Evolutionary conservation across 1,284 basidiomycete species (phyloP).

Genomic region (Melampsora americana): DNA sequence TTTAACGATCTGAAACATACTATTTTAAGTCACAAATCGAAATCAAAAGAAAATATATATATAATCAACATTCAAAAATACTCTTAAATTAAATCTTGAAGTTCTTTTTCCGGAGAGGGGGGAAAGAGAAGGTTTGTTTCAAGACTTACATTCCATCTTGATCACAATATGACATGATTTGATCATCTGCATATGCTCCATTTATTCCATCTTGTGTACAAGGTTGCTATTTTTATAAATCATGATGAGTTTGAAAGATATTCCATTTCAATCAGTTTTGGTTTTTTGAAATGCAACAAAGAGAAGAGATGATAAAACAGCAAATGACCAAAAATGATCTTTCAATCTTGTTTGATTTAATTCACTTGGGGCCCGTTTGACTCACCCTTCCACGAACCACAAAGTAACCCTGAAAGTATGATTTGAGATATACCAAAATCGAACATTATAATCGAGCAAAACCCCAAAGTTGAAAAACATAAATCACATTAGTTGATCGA

Average conservation of each 20-base stretch:
- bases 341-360: no score
- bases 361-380: neutral
- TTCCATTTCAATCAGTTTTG: neutral
- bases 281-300: neutral
- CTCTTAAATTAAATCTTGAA: neutral
- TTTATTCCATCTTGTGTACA: constrained; percentile 22
- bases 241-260: neutral
- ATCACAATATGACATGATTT: constrained; percentile 12
- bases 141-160: constrained; percentile 19
- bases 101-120: no score
- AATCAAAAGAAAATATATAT: neutral
- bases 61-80: neutral
- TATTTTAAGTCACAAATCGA: neutral
- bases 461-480: neutral
- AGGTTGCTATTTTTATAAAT: neutral
- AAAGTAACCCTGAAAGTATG: constrained; percentile 8
- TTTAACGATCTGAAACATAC: constrained; percentile 40
- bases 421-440: neutral
- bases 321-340: neutral
- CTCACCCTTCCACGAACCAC: constrained; percentile 29
- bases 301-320: neutral
- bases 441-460: neutral
- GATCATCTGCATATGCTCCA: constrained; percentile 8
- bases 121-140: no score
- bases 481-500: neutral